Percentiles rank a stretch among this genome's conserved stretches.
Conservation (phyloP, 2,329 filamentous ascomycete species). For the Alternaria ethzedia region DNA sequence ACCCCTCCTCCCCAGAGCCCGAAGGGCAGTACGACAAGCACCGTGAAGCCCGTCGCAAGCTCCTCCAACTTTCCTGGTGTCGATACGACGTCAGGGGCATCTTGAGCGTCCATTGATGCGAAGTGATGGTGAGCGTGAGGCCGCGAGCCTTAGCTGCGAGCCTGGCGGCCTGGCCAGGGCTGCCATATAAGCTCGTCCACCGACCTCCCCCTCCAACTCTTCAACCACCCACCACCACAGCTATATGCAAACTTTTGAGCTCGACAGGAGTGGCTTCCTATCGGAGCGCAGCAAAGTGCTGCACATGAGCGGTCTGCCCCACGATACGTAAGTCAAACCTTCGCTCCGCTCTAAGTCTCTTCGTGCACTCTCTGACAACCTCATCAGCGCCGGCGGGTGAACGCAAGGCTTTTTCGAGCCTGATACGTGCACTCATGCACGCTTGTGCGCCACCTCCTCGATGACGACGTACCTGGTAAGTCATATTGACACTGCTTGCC, state of each 20-base stretch:
- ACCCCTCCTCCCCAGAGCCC: neutral
- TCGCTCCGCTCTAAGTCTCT: neutral
- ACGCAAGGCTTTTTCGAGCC: neutral
- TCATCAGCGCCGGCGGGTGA: neutral
- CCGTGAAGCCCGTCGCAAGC: neutral
- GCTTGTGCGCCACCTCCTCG: neutral
- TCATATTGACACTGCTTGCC: neutral
- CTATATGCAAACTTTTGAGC: neutral
- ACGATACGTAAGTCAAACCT: neutral
- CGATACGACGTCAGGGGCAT: slow-evolving; percentile 1
- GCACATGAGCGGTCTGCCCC: neutral
- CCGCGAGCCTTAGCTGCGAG: neutral
- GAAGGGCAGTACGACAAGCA: neutral
- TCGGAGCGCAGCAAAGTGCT: neutral
- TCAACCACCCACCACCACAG: slow-evolving; percentile 4
- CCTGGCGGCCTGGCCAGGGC: slow-evolving; percentile 3
- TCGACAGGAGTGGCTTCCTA: neutral
- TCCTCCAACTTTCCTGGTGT: slow-evolving; percentile 12
- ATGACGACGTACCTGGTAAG: neutral
- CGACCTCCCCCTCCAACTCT: slow-evolving; percentile 8
- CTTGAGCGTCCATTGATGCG: neutral
- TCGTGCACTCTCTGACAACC: neutral
- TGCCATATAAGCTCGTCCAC: slow-evolving; percentile 3
- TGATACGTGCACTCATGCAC: neutral
- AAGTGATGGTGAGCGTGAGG: slow-evolving; percentile 7